Conservation (phyloP, 2,329 filamentous ascomycete genomes). For the Epichloe aotearoae region DNA sequence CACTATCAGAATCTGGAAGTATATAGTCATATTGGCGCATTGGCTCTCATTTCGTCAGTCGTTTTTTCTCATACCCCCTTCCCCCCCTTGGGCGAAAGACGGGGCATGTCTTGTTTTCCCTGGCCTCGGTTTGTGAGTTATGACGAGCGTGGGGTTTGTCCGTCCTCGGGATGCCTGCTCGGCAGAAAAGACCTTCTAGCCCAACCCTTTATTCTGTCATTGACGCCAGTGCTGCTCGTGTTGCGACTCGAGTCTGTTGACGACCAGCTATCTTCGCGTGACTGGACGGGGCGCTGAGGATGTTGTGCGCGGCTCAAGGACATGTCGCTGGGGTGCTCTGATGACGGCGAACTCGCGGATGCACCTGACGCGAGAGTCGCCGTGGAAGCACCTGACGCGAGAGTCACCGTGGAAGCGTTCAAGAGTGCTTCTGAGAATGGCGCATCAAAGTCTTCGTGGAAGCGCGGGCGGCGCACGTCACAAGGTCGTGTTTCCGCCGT, state of each 20-base stretch:
- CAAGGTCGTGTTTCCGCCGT: conserved; percentile 1
- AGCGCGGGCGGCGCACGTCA: conserved; percentile 19
- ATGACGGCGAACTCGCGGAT: conserved; percentile 3
- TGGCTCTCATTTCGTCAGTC: not conserved
- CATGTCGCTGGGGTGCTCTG: not conserved
- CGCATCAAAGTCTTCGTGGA: conserved; percentile 25
- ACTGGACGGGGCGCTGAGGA: not conserved
- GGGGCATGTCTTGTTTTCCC: not conserved
- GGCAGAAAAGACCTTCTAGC: conserved; percentile 19
- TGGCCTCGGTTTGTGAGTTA: not conserved
- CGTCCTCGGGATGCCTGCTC: conserved; percentile 8
- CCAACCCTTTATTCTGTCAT: conserved; percentile 21
- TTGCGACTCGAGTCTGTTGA: conserved; percentile 16
- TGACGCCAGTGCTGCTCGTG: conserved; percentile 13
- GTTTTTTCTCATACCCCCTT: not conserved
- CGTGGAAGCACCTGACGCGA: conserved; percentile 11
- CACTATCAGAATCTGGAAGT: not conserved
- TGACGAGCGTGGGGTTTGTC: not conserved
- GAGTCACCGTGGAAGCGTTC: conserved; percentile 17
- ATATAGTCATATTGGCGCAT: not conserved
- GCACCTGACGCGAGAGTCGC: conserved; percentile 14
- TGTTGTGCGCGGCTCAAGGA: not conserved
- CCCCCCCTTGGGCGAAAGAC: not conserved
- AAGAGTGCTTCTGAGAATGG: conserved; percentile 23
- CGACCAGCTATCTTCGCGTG: conserved; percentile 15